Evolutionary conservation across 352 stramenopile species (phyloP), one percentile per base, ranked within the genome.

Genomic region (Phytophthora hibernalis): DNA sequence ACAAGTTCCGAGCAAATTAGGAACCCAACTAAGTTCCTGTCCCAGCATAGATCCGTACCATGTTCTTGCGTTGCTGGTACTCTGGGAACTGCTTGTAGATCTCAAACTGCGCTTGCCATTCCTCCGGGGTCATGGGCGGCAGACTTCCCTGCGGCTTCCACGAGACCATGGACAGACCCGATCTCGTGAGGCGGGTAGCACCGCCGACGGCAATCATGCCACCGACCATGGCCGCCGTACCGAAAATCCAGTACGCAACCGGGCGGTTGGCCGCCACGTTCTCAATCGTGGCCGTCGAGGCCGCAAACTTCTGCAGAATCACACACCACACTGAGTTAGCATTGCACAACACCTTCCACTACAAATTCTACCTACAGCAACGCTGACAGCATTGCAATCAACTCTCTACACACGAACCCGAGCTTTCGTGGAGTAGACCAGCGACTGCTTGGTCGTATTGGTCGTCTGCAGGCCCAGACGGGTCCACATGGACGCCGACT

Each of bases 31-130:
- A 38, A 16, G 47, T 13, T 16, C 38, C n/a, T 26, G 26, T n/a
- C 24, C 11, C 42, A 60, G 54, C n/a, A 15, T 22, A 62, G 30
- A 16, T 9, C 31, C 77, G 64, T 61, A 96, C 79, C 84, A 95
- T 96, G 66, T 85, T 85, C 65, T 96, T 87, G 54, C 97, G 94
- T 78, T 99, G 96, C 79, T 99, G 89, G 78, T 89, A 99, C 79
- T 99, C 98, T 1, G 98, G 97, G 78, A 97, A 99, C 63, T 95
- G 66, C 75, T 99, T 99, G 88, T 99, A 99, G 45, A 97, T 89
- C 26, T 97, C 92, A 64, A 99, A 99, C 81, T 99, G 97, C 0
- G 61, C 74, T 61, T 97, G 56, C 98, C 98, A 99, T 68, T 99
- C 97, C 24, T 87, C 89, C 0, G 82, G 51, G 16, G 80, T 98